Percentiles rank a stretch among this genome's conserved stretches.
Evolutionary conservation across 2,329 filamentous ascomycete species (phyloP).

Genomic region (Talaromyces pinophilus): DNA sequence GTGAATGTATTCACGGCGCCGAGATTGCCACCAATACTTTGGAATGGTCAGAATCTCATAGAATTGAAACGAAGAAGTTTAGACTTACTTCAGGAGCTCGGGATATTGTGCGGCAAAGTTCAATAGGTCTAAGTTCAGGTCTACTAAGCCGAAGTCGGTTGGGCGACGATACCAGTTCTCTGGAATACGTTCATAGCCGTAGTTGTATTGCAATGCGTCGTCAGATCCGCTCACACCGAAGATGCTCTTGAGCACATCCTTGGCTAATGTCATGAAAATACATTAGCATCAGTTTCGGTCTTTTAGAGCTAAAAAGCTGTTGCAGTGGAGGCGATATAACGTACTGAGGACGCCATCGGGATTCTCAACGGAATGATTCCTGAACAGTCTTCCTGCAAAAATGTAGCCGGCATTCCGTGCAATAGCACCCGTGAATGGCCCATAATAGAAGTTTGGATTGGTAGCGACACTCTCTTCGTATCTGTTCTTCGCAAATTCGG

Average conservation of each 20-base stretch:
- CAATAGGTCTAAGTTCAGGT: constrained; percentile 46
- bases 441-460: constrained; percentile 59
- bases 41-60: neutral
- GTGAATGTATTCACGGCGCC: constrained; percentile 55
- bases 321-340: constrained; percentile 23
- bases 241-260: constrained; percentile 50
- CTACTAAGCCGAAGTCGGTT: constrained; percentile 51
- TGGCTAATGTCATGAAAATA: constrained; percentile 30
- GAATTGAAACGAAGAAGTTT: neutral
- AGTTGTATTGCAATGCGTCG: constrained; percentile 46
- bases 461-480: constrained; percentile 52
- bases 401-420: constrained; percentile 53
- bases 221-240: constrained; percentile 50
- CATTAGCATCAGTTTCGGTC: constrained; percentile 15
- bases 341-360: constrained; percentile 42
- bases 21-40: constrained; percentile 55
- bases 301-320: neutral
- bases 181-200: constrained; percentile 56
- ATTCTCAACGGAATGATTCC: constrained; percentile 49
- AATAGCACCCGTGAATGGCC: constrained; percentile 54
- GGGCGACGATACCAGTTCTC: constrained; percentile 54
- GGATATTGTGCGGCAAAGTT: constrained; percentile 45
- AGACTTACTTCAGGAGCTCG: constrained; percentile 38
- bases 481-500: constrained; percentile 46
- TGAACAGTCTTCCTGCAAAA: constrained; percentile 48